Base-by-base conservation (phyloP, 2,329 filamentous ascomycete species). In the Cadophora luteo-olivacea region DNA sequence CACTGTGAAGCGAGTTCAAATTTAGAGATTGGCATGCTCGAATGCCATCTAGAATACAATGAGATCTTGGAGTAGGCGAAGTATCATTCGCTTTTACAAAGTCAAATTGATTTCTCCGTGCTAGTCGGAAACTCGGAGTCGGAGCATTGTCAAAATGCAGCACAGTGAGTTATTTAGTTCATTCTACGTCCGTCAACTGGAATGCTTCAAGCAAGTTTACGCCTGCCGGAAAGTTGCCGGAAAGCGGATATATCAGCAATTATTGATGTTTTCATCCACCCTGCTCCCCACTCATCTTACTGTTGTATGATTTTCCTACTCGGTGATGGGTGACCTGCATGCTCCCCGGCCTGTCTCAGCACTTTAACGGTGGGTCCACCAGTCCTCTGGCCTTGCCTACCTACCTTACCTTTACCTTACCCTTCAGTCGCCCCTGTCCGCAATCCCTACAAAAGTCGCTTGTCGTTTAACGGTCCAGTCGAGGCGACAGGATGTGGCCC, bases 291-390 rank as follows among this genome's bases (percentile, higher is more conserved):
- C 57, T 60, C 57, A 60, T 60, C 36, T 45, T 60, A 60, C 32
- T 24, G 7, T 58, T 38, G 55, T 58, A 24, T 58, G 32, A 38
- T 60, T 60, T 45, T 45, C 33, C n/a, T 60, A 60, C 57, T 60
- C 57, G 57, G 57, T 60, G 57, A 60, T 58, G 57, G 52, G 57
- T 60, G 57, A 60, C 57, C n/a, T 60, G 57, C 33, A 41, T 60
- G 55, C 11, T 38, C 19, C 55, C 55, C 33, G 33, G 55, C 55
- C 55, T 58, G 55, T 58, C 55, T 38, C 57, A 41, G 57, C 36
- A 60, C 33, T 60, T 29, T 60, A 41, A 60, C 22, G 33, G 6
- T 60, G 33, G 51, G 51, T 19, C n/a, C n/a, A n/a, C n/a, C n/a
- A n/a, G n/a, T n/a, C 54, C 32, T 38, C 33, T 58, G 33, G 32